Percentiles rank a stretch among this genome's conserved stretches.
These are phyloP conservation scores for Termitomyces sp. DNA, from an alignment of 768 basidiomycete genomes.

Conservation along the genomic window DNA sequence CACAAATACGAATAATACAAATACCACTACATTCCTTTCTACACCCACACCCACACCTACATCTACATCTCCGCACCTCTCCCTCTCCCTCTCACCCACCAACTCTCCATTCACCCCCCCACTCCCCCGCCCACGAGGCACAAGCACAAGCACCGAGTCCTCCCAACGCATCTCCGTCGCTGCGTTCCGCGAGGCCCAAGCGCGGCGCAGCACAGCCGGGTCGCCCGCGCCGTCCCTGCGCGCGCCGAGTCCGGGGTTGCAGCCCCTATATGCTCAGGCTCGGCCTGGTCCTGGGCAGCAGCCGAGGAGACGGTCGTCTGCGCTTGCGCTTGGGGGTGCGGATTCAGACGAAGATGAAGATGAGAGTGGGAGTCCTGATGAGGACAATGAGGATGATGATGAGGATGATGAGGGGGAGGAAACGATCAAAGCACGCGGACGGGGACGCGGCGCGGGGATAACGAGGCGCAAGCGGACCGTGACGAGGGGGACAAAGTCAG, in stretches of 20 bases:
- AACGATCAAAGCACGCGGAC: conserved; percentile 22
- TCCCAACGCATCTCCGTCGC: conserved; percentile 79
- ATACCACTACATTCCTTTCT: conserved; percentile 20
- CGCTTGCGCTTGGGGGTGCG: conserved; percentile 18
- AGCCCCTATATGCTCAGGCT: conserved; percentile 13
- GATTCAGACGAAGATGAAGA: conserved; percentile 28
- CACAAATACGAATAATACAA: background rate
- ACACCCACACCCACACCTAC: conserved; percentile 32
- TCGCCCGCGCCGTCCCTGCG: conserved; percentile 52
- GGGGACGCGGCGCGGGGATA: conserved; percentile 19
- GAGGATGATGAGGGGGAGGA: conserved; percentile 26
- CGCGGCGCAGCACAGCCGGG: conserved; percentile 58
- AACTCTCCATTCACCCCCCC: background rate
- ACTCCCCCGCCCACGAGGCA: conserved; percentile 53
- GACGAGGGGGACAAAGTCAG: conserved; percentile 28
- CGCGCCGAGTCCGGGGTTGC: conserved; percentile 37
- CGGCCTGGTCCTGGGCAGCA: background rate
- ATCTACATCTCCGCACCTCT: background rate
- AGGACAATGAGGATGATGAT: conserved; percentile 22
- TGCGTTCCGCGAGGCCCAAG: conserved; percentile 78
- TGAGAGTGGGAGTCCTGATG: conserved; percentile 24
- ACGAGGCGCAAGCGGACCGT: conserved; percentile 20
- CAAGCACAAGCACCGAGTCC: conserved; percentile 56
- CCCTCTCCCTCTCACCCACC: background rate
- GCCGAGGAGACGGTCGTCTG: conserved; percentile 9